These are phyloP conservation scores for Iberis pinnata DNA, from an alignment of 345 rosid genomes.

Conservation along the genomic window DNA sequence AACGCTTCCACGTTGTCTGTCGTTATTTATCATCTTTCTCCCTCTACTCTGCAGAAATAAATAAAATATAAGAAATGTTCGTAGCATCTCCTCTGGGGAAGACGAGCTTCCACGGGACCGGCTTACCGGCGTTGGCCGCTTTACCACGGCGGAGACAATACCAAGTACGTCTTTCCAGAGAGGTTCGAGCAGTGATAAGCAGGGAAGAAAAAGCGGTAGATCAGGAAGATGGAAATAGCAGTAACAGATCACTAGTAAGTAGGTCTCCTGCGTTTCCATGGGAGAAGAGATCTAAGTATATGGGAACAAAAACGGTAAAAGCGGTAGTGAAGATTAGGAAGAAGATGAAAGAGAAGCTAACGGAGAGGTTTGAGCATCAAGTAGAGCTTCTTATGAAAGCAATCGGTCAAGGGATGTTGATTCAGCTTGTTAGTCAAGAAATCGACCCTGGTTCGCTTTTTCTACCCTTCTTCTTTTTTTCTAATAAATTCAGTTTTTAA, in stretches of 20 bases:
- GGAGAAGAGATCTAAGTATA: slow-evolving; percentile 31
- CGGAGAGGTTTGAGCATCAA: slow-evolving; percentile 61
- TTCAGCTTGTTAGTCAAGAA: slow-evolving; percentile 79
- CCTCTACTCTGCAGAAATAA: slow-evolving; percentile 11
- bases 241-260: slow-evolving; percentile 13
- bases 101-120: slow-evolving; percentile 34
- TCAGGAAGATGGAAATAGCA: slow-evolving; percentile 31
- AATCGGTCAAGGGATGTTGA: slow-evolving; percentile 67
- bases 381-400: slow-evolving; percentile 63
- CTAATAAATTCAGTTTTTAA: not conserved
- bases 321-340: slow-evolving; percentile 68
- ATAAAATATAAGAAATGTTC: slow-evolving; percentile 29
- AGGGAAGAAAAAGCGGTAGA: slow-evolving; percentile 52
- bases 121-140: slow-evolving; percentile 21
- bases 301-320: slow-evolving; percentile 31
- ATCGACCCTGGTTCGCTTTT: slow-evolving; percentile 62
- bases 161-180: slow-evolving; percentile 5
- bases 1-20: not conserved
- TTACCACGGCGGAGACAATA: slow-evolving; percentile 10
- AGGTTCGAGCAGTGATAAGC: slow-evolving; percentile 51
- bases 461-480: not conserved
- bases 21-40: not conserved
- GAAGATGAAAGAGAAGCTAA: slow-evolving; percentile 71
- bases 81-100: slow-evolving; percentile 36
- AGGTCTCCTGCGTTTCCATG: slow-evolving; percentile 14